phyloP scores from a whole-genome alignment of 192 early-diverging fungal genomes.

The Coemansia sp. region DNA sequence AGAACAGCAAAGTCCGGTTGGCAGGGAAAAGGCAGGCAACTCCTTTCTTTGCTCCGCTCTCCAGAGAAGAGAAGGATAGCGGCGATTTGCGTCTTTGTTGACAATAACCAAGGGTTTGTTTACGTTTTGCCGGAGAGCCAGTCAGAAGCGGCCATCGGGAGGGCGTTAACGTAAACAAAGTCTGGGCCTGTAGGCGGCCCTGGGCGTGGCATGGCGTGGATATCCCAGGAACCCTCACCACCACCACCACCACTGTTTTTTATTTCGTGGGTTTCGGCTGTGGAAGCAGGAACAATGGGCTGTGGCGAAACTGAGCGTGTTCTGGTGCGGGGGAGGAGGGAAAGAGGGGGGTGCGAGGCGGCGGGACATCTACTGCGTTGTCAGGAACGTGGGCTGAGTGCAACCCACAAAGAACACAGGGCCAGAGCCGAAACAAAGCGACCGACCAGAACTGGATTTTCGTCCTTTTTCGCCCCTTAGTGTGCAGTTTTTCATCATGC shows the following conservation, averaged over 20 bases:
- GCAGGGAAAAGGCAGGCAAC: too few relatives aligned
- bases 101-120: slow-evolving; percentile 1
- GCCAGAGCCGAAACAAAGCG: background rate
- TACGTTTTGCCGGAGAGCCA: slow-evolving; percentile 7
- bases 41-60: background rate
- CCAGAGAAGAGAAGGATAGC: background rate
- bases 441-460: slow-evolving; percentile 5
- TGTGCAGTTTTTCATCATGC: background rate
- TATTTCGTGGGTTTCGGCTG: background rate
- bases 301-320: background rate
- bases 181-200: background rate
- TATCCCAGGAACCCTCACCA: background rate
- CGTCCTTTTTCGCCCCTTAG: background rate
- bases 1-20: background rate
- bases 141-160: background rate
- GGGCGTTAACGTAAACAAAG: slow-evolving; percentile 5
- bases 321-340: background rate
- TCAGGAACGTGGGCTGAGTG: slow-evolving; percentile 1
- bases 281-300: background rate
- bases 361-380: slow-evolving; percentile 10
- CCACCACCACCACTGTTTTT: background rate
- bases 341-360: background rate
- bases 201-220: too few relatives aligned
- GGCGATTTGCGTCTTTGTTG: slow-evolving; percentile 8
- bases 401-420: background rate